These are phyloP conservation scores for Alternaria arbusti DNA, from an alignment of 2,329 filamentous ascomycete species.

Conservation along the genomic window DNA sequence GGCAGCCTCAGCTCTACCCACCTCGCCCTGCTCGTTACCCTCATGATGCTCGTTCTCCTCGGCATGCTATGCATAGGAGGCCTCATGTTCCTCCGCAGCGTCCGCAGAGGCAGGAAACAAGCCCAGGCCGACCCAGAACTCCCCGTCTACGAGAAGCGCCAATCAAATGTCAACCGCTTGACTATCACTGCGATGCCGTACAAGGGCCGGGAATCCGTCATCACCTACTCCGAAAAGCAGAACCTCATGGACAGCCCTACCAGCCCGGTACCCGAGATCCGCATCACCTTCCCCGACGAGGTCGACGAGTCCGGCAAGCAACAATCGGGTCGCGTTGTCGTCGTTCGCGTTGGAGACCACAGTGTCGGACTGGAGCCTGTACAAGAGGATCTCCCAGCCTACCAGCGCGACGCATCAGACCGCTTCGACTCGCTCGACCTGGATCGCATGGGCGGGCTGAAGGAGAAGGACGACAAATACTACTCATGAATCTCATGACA, in stretches of 20 bases:
- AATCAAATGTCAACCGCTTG: slow-evolving; percentile 62
- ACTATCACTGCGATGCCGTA: slow-evolving; percentile 57
- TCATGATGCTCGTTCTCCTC: slow-evolving; percentile 79
- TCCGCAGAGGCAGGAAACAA: slow-evolving; percentile 56
- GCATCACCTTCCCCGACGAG: slow-evolving; percentile 97
- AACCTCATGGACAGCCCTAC: slow-evolving; percentile 78
- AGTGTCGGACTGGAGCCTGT: slow-evolving; percentile 89
- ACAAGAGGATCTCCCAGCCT: slow-evolving; percentile 80
- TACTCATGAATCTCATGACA: slow-evolving; percentile 32
- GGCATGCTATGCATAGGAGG: slow-evolving; percentile 70
- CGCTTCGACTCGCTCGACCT: slow-evolving; percentile 95
- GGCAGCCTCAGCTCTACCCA: slow-evolving; percentile 65
- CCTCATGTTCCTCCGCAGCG: slow-evolving; percentile 76
- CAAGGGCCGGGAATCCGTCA: slow-evolving; percentile 69
- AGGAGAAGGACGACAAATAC: slow-evolving; percentile 77
- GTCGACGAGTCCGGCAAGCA: slow-evolving; percentile 81
- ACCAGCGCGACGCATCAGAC: slow-evolving; percentile 78
- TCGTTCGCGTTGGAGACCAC: slow-evolving; percentile 88
- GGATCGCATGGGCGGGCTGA: slow-evolving; percentile 90
- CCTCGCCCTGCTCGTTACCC: slow-evolving; percentile 77
- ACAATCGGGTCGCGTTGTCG: slow-evolving; percentile 85
- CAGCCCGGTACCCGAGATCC: slow-evolving; percentile 88
- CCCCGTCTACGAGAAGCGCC: slow-evolving; percentile 70
- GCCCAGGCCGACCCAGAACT: slow-evolving; percentile 59
- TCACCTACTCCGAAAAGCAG: slow-evolving; percentile 81